A percentile compares a stretch with the other conserved stretches of the same genome.
phyloP scores from a whole-genome alignment of 768 basidiomycete genomes.

The Hysterangium stoloniferum region DNA sequence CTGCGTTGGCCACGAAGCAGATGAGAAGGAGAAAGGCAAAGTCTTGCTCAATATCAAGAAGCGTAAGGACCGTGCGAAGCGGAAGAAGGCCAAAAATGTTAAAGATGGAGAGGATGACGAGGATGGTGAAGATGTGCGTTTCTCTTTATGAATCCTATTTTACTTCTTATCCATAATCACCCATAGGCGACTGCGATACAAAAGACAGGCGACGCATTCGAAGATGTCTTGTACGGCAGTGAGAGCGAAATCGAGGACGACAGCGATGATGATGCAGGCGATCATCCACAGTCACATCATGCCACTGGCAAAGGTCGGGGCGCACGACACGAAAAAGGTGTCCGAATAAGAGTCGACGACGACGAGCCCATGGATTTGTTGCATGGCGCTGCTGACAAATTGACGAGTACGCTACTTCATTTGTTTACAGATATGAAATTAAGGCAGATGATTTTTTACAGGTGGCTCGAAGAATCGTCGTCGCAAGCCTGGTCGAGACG shows the following conservation, averaged over 20 bases:
- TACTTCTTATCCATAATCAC: neutral
- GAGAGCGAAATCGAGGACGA: slow-evolving; percentile 82
- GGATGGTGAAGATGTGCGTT: slow-evolving; percentile 37
- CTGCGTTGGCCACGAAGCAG: slow-evolving; percentile 36
- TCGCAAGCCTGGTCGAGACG: slow-evolving; percentile 81
- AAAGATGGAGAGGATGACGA: slow-evolving; percentile 50
- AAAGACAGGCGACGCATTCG: slow-evolving; percentile 81
- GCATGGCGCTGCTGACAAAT: slow-evolving; percentile 62
- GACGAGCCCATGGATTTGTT: slow-evolving; percentile 95
- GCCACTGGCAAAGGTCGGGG: slow-evolving; percentile 28
- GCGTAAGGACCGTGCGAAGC: slow-evolving; percentile 87
- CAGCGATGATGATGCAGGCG: slow-evolving; percentile 44
- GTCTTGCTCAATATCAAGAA: slow-evolving; percentile 93
- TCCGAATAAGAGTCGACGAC: slow-evolving; percentile 75
- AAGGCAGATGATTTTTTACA: slow-evolving; percentile 19
- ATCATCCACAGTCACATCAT: slow-evolving; percentile 20
- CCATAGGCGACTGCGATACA: slow-evolving; percentile 38
- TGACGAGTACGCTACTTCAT: slow-evolving; percentile 51
- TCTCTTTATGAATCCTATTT: neutral
- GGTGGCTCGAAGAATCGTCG: slow-evolving; percentile 42
- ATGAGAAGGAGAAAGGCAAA: slow-evolving; percentile 75
- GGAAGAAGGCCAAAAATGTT: slow-evolving; percentile 55
- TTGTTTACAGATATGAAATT: neutral
- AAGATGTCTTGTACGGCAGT: slow-evolving; percentile 94
- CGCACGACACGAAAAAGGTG: slow-evolving; percentile 35